phyloP scores from a whole-genome alignment of 805 yeast species.

The Clavispora phyllophila region DNA sequence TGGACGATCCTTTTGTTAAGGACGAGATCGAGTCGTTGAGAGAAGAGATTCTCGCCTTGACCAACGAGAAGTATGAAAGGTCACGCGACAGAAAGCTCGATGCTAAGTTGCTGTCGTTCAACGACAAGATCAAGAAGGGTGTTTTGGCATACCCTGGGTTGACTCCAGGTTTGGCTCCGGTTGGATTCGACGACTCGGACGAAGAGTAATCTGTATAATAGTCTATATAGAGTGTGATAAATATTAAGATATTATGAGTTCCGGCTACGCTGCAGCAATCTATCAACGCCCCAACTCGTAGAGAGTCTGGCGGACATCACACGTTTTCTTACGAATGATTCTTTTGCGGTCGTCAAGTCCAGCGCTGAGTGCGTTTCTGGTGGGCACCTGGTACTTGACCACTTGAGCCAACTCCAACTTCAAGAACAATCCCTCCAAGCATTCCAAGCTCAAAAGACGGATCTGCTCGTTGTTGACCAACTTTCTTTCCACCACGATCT shows the following conservation, averaged over 20 bases:
- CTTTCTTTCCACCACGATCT: conserved; percentile 11
- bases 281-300: conserved; percentile 42
- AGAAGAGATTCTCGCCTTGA: conserved; percentile 21
- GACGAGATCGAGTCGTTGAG: conserved; percentile 27
- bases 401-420: conserved; percentile 30
- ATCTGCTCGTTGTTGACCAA: conserved; percentile 43
- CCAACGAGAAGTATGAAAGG: conserved; percentile 22
- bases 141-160: conserved; percentile 53
- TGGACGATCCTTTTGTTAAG: conserved; percentile 27
- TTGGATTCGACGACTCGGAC: conserved; percentile 39
- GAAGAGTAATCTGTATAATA: conserved; percentile 14
- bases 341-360: conserved; percentile 74
- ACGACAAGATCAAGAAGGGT: conserved; percentile 40
- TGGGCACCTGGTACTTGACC: conserved; percentile 45
- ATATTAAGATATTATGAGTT: conserved; percentile 1
- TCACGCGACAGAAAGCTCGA: conserved; percentile 16
- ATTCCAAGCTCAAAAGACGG: conserved; percentile 51
- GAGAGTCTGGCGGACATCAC: conserved; percentile 73
- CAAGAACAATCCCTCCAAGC: conserved; percentile 44
- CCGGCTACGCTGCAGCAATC: neutral
- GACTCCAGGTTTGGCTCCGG: conserved; percentile 85
- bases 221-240: conserved; percentile 7
- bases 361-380: conserved; percentile 43
- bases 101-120: conserved; percentile 21
- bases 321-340: conserved; percentile 67